Base-by-base conservation (phyloP, 129 eudicot genomes). In the Gnaphalium uliginosum region DNA sequence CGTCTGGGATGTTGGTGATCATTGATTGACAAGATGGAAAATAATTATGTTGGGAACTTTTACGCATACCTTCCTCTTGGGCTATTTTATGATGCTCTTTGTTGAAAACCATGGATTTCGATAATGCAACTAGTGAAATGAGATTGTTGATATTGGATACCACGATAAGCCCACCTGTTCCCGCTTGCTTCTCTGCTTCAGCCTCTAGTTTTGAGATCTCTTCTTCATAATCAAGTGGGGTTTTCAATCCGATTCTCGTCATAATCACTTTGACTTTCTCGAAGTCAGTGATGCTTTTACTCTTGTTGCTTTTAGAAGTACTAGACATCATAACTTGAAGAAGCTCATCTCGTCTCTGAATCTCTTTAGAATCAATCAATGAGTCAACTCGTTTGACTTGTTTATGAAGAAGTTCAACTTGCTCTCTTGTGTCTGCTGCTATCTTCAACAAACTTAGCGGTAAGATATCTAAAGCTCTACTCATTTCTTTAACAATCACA, bases 121-220 rank as follows among this genome's bases (percentile, higher is more conserved):
- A 82, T 56, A 83, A 69, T 35, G 87, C 76, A 85, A 92, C 83
- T 60, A 92, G 87, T n/a, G 92, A 85, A 58, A 92, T 87, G 35
- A 92, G 96, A 85, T 79, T 89, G 72, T 87, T 85, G 66, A 92
- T 85, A 33, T 87, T 92, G 1, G 97, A 92, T 77, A 92, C 93
- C 48, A 89, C 97, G 11, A 89, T 82, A 76, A 89, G 89, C 64
- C 97, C 97, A 15, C 97, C 97, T 30, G 97, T 92, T 22, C 97
- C 97, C 24, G 90, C 93, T 78, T 92, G 93, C 72, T 85, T 87
- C 75, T 79, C 88, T 0, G 86, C 88, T 80, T 92, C 97, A 56
- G 89, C 93, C 68, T 87, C 87, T 8, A 92, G 93, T 75, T 89
- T 92, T 11, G 96, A 89, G 54, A 92, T 85, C 79, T 92, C 96